phyloP scores from a whole-genome alignment of 2,329 filamentous ascomycete species.

The Phaeomoniella chlamydospora region DNA sequence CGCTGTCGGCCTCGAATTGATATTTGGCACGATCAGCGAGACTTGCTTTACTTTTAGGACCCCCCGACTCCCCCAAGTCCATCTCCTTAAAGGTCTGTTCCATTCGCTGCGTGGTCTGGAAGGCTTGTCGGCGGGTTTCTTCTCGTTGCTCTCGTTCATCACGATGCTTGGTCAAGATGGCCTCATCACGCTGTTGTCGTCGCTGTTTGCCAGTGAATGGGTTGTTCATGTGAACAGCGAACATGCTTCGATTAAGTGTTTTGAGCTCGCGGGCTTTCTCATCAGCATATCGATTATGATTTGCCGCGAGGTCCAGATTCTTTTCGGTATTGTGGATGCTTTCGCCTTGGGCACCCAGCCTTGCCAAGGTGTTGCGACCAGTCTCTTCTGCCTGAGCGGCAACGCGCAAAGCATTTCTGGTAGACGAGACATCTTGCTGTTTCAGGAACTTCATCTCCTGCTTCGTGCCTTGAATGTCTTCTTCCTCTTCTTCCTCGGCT shows the following conservation, averaged over 20 bases:
- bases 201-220: constrained; percentile 60
- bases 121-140: constrained; percentile 39
- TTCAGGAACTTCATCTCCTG: constrained; percentile 63
- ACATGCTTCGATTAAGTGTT: constrained; percentile 80
- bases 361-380: constrained; percentile 55
- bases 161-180: constrained; percentile 51
- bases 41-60: constrained; percentile 34
- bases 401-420: constrained; percentile 53
- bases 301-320: constrained; percentile 67
- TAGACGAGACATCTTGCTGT: constrained; percentile 59
- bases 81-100: constrained; percentile 53
- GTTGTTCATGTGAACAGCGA: constrained; percentile 64
- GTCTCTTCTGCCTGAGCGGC: constrained; percentile 57
- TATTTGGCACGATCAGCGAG: constrained; percentile 56
- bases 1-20: constrained; percentile 62
- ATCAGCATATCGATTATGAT: constrained; percentile 60
- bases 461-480: constrained; percentile 58
- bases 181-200: constrained; percentile 49
- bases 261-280: constrained; percentile 74
- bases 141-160: constrained; percentile 42
- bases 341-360: constrained; percentile 66
- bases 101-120: constrained; percentile 37
- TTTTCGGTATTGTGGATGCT: constrained; percentile 68
- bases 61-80: constrained; percentile 38
- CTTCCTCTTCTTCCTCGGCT: constrained; percentile 63